Evolutionary conservation across 305 asterid species (phyloP), one percentile per base, ranked within the genome.

Genomic region (Salvia sclarea): DNA sequence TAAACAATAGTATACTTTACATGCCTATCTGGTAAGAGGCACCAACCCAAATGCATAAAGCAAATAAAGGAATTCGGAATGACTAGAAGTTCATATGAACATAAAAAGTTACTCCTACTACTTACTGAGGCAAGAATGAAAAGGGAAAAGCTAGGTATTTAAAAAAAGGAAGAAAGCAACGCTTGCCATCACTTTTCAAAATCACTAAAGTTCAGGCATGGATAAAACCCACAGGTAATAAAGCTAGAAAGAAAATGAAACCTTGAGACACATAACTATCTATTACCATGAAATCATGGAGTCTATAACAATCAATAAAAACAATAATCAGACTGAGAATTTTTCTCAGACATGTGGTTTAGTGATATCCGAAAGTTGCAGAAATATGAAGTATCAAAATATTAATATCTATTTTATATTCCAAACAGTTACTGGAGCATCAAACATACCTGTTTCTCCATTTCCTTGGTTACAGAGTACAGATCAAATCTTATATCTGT

Each of bases 401-500:
- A 31, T 41, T 55, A 55, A 20, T 21, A 50, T 21, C 38, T 28
- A 3, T 28, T 28, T 3, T 28, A 28, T 28, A 28, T 28, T 28
- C 5, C 40, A 70, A 60, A 43, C 62, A 71, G 67, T 45, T 31
- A 11, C 3, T 25, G 17, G 52, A 76, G 47, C 56, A 50, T 30
- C 65, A 66, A 61, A 13, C 13, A 8, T 69, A 95, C 98, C 96
- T 95, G 99, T 81, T 77, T 95, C 83, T 95, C 99, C 94, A 95
- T 91, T 80, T 95, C 99, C 85, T 85, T 95, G 61, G 96, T 91
- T 54, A 91, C 85, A 50, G 99, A 91, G 75, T 49, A 91, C 30
- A 95, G 85, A 84, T 95, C 99, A 20, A 95, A 94, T 68, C 80
- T 89, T 80, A 95, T 80, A 79, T 95, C 98, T 57, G 95, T 95